Evolutionary conservation across 2,329 filamentous ascomycete species (phyloP).

Genomic region (Dichotomopilus funicola): DNA sequence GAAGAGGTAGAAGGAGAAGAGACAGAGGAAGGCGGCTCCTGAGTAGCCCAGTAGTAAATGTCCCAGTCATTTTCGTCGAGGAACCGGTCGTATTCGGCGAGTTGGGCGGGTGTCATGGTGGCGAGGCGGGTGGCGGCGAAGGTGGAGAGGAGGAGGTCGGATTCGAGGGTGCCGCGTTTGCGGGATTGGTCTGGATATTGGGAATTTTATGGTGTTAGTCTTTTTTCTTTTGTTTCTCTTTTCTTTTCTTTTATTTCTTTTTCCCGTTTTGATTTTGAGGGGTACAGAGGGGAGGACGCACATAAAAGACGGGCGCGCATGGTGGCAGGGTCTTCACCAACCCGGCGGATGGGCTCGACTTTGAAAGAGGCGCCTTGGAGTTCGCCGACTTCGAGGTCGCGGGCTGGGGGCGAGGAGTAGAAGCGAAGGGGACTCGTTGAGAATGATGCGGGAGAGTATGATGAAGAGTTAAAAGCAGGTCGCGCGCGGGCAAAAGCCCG

Average conservation of each 20-base stretch:
- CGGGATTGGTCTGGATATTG: conserved; percentile 76
- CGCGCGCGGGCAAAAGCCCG: conserved; percentile 7
- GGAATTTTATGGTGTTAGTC: not conserved
- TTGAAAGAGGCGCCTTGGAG: conserved; percentile 80
- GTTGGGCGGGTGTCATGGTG: conserved; percentile 64
- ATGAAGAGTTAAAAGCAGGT: conserved; percentile 15
- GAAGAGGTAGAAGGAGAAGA: not conserved
- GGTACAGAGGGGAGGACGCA: conserved; percentile 32
- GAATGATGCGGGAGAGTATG: conserved; percentile 10
- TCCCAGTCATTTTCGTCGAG: conserved; percentile 99
- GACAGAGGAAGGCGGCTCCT: conserved; percentile 39
- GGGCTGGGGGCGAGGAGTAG: conserved; percentile 3
- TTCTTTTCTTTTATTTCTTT: no score
- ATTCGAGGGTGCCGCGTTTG: conserved; percentile 92
- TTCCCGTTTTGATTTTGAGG: conserved; percentile 4
- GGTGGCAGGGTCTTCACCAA: conserved; percentile 76
- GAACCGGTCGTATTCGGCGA: conserved; percentile 82
- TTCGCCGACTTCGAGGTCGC: conserved; percentile 75
- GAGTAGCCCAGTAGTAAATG: conserved; percentile 99
- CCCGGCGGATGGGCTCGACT: conserved; percentile 80
- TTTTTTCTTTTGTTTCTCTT: not conserved
- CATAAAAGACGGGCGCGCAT: conserved; percentile 78
- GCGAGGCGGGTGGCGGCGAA: conserved; percentile 78
- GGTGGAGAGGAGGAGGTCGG: conserved; percentile 90
- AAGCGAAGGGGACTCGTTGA: not conserved